These are phyloP conservation scores for Claviceps purpurea DNA, from an alignment of 2,329 filamentous ascomycete species.

Conservation along the genomic window DNA sequence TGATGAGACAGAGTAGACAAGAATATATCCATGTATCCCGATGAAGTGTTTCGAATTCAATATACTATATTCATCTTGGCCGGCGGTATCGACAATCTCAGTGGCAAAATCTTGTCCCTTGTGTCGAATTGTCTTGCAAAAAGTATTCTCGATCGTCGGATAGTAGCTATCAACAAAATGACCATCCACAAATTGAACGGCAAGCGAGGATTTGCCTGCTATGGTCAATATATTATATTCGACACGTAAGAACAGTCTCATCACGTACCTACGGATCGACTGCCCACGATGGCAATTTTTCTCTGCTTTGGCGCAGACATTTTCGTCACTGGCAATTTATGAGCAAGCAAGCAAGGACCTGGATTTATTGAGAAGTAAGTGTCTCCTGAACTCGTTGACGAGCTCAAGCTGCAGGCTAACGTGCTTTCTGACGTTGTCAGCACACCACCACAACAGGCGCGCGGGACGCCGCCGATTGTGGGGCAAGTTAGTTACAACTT, in stretches of 20 bases:
- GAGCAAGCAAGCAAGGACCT: background rate
- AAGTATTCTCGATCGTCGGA: conserved; percentile 97
- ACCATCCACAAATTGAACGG: conserved; percentile 91
- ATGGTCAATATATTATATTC: background rate
- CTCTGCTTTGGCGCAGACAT: conserved; percentile 73
- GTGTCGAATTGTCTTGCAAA: conserved; percentile 86
- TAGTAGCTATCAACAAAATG: conserved; percentile 99
- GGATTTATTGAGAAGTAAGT: background rate
- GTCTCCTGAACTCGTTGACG: background rate
- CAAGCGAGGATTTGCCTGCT: conserved; percentile 89
- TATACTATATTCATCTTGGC: conserved; percentile 98
- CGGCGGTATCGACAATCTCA: conserved; percentile 96
- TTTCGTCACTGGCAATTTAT: background rate
- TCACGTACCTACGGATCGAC: conserved; percentile 60
- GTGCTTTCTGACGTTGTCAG: too few species aligned
- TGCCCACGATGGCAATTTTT: conserved; percentile 93
- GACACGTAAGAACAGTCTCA: background rate
- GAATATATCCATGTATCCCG: conserved; percentile 96
- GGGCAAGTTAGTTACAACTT: too few species aligned
- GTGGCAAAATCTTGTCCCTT: conserved; percentile 89
- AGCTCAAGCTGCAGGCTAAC: background rate
- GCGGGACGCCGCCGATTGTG: too few species aligned
- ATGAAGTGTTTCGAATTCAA: conserved; percentile 98
- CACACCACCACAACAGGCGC: too few species aligned
- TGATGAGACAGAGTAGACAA: conserved; percentile 94